Evolutionary conservation across 2,329 filamentous ascomycete species (phyloP), one percentile per base, ranked within the genome.

Genomic region (Aspergillus sp.): DNA sequence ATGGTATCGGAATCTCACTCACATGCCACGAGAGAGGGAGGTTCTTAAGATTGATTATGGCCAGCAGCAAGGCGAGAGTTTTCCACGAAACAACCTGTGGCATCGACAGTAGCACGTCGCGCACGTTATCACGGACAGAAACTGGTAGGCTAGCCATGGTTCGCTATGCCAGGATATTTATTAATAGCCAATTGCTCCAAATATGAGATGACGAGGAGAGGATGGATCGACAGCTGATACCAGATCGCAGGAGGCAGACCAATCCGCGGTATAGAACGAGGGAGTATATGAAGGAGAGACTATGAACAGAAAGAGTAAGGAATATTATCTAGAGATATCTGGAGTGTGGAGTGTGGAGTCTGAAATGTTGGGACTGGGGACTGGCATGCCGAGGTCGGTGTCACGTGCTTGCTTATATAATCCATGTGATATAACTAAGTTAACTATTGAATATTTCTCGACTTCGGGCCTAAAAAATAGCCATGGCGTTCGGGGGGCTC

Each of bases 401-500:
- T 6, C n/a, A n/a, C n/a, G n/a, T n/a, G n/a, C n/a, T n/a, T 22
- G 10, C 5, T 22, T 22, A 22, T 22, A 10, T 22, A 22, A 22
- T 5, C 19, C 19, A 22, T 22, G 19, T 22, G 19, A 22, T 22
- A 22, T 22, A n/a, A n/a, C n/a, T n/a, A n/a, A n/a, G n/a, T n/a
- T n/a, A n/a, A n/a, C n/a, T n/a, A n/a, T n/a, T n/a, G n/a, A n/a
- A n/a, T n/a, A n/a, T n/a, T n/a, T n/a, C n/a, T n/a, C n/a, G n/a
- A n/a, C n/a, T n/a, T n/a, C n/a, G 8, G 13, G 29, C 27, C 29
- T 45, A 64, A 27, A 64, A 64, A 12, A 64, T 60, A 3, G 60
- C 61, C 49, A 63, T 64, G 29, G 56, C 60, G 36, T 65, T 65
- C 16, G 60, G 57, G 25, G 60, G 58, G 41, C 59, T 64, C 15